phyloP scores from a whole-genome alignment of 106 monocot species.

The Dioscorea zingiberensis region DNA sequence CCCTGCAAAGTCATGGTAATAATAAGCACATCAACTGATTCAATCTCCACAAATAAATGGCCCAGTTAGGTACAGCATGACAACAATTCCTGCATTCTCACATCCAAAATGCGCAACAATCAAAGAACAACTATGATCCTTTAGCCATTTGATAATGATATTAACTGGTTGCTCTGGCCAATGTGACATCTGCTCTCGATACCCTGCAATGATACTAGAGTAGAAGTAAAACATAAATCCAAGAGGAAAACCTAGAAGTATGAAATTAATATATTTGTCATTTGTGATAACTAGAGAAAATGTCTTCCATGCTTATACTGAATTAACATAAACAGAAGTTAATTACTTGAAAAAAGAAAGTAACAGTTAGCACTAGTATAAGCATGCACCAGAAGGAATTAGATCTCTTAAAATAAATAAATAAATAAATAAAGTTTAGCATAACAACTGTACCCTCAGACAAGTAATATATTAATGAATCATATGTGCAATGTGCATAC shows the following conservation, averaged over 20 bases:
- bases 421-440: no score
- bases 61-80: background rate
- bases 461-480: no score
- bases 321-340: no score
- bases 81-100: constrained; percentile 18
- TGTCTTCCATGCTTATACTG: background rate
- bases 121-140: constrained; percentile 48
- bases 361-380: no score
- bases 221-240: constrained; percentile 1
- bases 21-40: background rate
- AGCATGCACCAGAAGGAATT: no score
- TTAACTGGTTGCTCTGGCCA: constrained; percentile 95
- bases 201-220: constrained; percentile 94
- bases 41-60: background rate
- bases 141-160: constrained; percentile 84
- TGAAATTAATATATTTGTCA: no score
- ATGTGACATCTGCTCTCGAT: constrained; percentile 91
- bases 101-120: constrained; percentile 98
- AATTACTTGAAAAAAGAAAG: no score
- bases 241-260: no score
- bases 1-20: constrained; percentile 31
- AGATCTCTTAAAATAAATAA: no score
- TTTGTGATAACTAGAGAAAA: constrained; percentile 18
- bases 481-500: no score
- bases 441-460: no score